Evolutionary conservation across 225 moss, liverwort and hornwort species (phyloP).

Genomic region (Asterella californica): DNA sequence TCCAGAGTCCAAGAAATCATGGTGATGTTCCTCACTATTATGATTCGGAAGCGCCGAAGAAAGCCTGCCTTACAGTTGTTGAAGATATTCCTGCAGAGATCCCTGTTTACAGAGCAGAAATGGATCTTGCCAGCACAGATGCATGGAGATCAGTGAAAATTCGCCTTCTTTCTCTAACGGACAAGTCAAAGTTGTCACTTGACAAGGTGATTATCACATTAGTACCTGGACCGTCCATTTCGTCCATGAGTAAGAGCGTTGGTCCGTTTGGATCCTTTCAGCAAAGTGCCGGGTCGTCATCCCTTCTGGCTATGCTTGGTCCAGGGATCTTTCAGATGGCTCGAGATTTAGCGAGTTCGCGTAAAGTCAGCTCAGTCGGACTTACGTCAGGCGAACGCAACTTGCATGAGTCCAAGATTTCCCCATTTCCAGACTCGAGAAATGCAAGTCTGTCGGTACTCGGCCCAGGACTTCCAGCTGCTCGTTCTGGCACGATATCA

Average conservation of each 20-base stretch:
- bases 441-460: constrained; percentile 11
- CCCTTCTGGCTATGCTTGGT: constrained; percentile 58
- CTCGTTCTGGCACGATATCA: not conserved
- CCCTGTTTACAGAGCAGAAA: constrained; percentile 30
- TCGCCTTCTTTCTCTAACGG: constrained; percentile 67
- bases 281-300: constrained; percentile 37
- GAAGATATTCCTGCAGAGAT: not conserved
- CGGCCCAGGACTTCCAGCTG: not conserved
- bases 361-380: constrained; percentile 35
- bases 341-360: constrained; percentile 57
- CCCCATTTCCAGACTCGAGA: not conserved
- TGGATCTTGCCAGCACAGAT: constrained; percentile 47
- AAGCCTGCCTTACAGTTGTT: not conserved
- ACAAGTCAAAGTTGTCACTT: constrained; percentile 59
- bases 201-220: constrained; percentile 48
- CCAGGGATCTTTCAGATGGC: constrained; percentile 79
- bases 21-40: not conserved
- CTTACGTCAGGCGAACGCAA: not conserved
- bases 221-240: constrained; percentile 50
- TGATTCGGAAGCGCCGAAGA: no score
- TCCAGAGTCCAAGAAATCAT: not conserved
- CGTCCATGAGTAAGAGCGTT: not conserved
- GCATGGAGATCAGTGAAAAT: constrained; percentile 59
- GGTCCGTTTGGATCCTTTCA: constrained; percentile 23
- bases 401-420: not conserved